Percentiles rank a stretch among this genome's conserved stretches.
phyloP scores from a whole-genome alignment of 495 filamentous ascomycete genomes.

The Talaromyces liani region DNA sequence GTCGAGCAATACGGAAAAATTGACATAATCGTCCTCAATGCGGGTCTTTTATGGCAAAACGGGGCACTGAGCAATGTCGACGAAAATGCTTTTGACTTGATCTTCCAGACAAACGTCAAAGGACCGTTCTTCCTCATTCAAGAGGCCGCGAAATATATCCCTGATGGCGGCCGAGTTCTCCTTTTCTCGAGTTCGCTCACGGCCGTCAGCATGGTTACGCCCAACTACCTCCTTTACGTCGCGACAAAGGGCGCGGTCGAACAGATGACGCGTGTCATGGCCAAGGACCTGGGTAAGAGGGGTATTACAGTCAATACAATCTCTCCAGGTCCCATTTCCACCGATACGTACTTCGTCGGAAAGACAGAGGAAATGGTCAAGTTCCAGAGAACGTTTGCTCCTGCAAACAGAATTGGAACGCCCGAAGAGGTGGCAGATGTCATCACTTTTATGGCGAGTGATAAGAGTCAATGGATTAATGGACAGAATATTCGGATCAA shows the following conservation, averaged over 20 bases:
- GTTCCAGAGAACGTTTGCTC: conserved; percentile 42
- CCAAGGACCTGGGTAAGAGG: conserved; percentile 56
- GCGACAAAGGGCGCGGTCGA: conserved; percentile 63
- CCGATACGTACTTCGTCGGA: conserved; percentile 56
- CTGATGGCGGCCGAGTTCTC: conserved; percentile 46
- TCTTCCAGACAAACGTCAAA: conserved; percentile 56
- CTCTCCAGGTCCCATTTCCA: conserved; percentile 57
- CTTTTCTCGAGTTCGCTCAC: conserved; percentile 52
- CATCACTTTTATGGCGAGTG: conserved; percentile 45
- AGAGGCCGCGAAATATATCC: conserved; percentile 55
- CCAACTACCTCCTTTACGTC: conserved; percentile 54
- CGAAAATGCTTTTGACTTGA: conserved; percentile 51
- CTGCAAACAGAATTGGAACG: conserved; percentile 47
- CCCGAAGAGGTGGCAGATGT: conserved; percentile 56
- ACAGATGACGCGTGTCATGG: conserved; percentile 56
- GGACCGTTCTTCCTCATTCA: conserved; percentile 59
- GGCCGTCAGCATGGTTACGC: conserved; percentile 35
- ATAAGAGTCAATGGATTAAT: conserved; percentile 51
- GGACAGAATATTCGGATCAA: conserved; percentile 58
- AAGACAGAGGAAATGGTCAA: conserved; percentile 54
- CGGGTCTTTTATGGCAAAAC: conserved; percentile 45
- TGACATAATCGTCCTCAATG: conserved; percentile 59
- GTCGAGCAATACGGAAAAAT: conserved; percentile 42
- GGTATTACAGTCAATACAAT: conserved; percentile 59
- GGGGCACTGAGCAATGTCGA: conserved; percentile 47